Percentiles rank a stretch among this genome's conserved stretches.
Evolutionary conservation across 1,139 yeast species (phyloP).

Genomic region (Blastobotrys elegans): DNA sequence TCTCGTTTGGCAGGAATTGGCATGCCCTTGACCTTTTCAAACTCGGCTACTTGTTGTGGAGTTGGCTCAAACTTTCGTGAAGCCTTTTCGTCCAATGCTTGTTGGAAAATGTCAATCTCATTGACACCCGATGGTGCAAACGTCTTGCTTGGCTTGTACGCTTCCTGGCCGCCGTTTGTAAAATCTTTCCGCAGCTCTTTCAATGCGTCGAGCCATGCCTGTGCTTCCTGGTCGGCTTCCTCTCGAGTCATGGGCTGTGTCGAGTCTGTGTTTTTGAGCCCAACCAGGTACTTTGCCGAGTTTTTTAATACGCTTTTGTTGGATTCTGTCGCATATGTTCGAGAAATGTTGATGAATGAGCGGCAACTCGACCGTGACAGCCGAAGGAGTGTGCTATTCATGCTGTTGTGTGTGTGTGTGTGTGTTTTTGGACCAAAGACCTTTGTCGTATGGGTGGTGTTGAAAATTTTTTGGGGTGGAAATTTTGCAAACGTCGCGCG

Average conservation of each 20-base stretch:
- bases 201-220: slow-evolving; percentile 61
- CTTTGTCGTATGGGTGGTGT: no score
- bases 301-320: not conserved
- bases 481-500: no score
- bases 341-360: not conserved
- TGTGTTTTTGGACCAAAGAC: not conserved
- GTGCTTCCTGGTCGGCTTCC: slow-evolving; percentile 51
- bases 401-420: not conserved
- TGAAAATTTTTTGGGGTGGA: no score
- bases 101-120: slow-evolving; percentile 25
- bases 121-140: slow-evolving; percentile 31
- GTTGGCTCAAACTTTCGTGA: slow-evolving; percentile 41
- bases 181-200: slow-evolving; percentile 48
- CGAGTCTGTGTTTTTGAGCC: slow-evolving; percentile 17
- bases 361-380: not conserved
- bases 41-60: slow-evolving; percentile 54
- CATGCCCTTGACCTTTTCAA: slow-evolving; percentile 44
- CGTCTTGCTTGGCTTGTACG: slow-evolving; percentile 30
- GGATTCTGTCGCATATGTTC: not conserved
- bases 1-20: slow-evolving; percentile 63
- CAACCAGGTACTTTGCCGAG: slow-evolving; percentile 23
- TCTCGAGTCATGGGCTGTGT: slow-evolving; percentile 15
- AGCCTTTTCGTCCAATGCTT: slow-evolving; percentile 17
- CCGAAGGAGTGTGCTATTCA: not conserved
- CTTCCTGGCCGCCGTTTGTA: slow-evolving; percentile 19